These are phyloP conservation scores for Pleurotus salmoneostramineus DNA, from an alignment of 768 basidiomycete genomes.

Conservation along the genomic window DNA sequence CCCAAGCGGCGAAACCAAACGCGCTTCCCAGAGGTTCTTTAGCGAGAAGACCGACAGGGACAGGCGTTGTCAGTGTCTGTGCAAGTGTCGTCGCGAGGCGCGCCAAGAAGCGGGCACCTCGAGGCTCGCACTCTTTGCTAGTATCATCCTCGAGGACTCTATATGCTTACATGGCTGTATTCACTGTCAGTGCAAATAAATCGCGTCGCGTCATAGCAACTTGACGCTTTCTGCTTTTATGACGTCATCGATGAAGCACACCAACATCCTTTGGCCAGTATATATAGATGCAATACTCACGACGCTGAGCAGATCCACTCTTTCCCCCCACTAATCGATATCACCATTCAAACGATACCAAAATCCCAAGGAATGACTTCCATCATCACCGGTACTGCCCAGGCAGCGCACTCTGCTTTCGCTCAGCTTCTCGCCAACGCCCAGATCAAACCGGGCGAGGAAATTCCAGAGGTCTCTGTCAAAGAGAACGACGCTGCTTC, in stretches of 20 bases:
- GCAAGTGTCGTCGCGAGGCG: no score
- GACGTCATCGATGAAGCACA: not conserved
- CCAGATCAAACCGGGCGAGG: slow-evolving; percentile 43
- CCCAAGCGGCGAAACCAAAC: slow-evolving; percentile 69
- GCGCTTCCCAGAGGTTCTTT: slow-evolving; percentile 49
- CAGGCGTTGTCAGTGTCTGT: not conserved
- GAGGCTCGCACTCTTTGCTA: no score
- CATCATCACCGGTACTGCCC: slow-evolving; percentile 38
- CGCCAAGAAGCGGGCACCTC: no score
- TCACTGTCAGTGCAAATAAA: no score
- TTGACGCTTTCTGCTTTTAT: not conserved
- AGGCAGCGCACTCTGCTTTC: slow-evolving; percentile 51
- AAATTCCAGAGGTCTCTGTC: slow-evolving; percentile 46
- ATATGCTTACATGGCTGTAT: no score
- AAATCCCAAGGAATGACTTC: slow-evolving; percentile 37
- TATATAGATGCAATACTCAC: not conserved
- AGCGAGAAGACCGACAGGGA: slow-evolving; percentile 50
- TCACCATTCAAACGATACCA: slow-evolving; percentile 28
- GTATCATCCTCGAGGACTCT: no score
- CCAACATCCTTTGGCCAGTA: not conserved
- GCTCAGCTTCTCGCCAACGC: slow-evolving; percentile 43
- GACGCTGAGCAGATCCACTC: not conserved
- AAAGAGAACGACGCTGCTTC: slow-evolving; percentile 56
- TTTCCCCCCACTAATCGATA: not conserved
- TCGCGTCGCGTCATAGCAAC: no score